Evolutionary conservation across 345 rosid genomes (phyloP).

Genomic region (Eucalyptus guilfoylei): DNA sequence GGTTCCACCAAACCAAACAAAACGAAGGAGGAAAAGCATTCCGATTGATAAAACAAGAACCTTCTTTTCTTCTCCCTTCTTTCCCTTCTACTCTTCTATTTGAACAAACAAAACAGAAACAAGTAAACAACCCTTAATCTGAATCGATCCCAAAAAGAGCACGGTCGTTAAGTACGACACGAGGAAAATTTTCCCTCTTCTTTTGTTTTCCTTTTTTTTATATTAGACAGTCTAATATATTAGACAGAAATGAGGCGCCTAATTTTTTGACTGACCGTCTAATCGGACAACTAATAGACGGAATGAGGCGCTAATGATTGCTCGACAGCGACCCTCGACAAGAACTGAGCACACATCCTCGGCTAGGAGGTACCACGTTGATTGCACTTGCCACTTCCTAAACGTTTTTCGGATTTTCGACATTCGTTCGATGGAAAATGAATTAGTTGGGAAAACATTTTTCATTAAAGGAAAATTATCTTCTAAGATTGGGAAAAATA

Average conservation of each 20-base stretch:
- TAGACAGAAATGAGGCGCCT: too few species aligned
- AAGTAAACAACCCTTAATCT: too few species aligned
- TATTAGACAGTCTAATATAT: too few species aligned
- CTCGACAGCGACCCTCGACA: background rate
- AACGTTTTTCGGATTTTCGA: rapidly evolving
- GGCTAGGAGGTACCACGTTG: background rate
- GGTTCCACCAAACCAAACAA: background rate
- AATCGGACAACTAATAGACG: background rate
- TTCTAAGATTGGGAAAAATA: too few species aligned
- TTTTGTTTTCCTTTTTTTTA: too few species aligned
- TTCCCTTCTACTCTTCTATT: background rate
- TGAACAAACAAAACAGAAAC: background rate
- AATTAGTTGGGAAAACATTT: too few species aligned
- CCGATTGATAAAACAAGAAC: background rate
- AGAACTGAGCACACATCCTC: background rate
- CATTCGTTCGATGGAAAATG: rapidly evolving
- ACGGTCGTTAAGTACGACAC: too few species aligned
- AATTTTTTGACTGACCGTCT: too few species aligned
- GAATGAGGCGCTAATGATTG: background rate
- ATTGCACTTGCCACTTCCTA: background rate
- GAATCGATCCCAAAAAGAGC: background rate
- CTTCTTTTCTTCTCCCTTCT: background rate
- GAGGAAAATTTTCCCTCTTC: too few species aligned
- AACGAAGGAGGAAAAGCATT: background rate
- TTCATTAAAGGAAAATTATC: rapidly evolving